Conservation (phyloP, 2,329 filamentous ascomycete species). For the Grosmannia penicillata region DNA sequence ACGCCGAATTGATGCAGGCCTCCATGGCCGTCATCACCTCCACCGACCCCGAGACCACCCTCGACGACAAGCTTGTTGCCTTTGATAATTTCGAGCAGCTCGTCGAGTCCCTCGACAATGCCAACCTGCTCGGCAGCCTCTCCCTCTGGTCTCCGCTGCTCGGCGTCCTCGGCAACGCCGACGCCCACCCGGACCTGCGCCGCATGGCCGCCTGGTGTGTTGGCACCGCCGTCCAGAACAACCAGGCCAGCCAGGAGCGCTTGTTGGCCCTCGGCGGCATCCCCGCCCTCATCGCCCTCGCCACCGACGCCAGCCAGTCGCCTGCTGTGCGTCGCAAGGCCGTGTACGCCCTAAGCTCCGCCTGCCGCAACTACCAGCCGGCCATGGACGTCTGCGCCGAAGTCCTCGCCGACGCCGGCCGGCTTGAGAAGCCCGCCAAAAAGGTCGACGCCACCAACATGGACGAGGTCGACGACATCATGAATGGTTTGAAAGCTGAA, state of each 20-base stretch:
- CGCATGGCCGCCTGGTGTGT: slow-evolving; percentile 89
- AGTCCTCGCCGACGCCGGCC: slow-evolving; percentile 42
- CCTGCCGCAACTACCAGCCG: slow-evolving; percentile 78
- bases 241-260: slow-evolving; percentile 68
- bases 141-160: slow-evolving; percentile 73
- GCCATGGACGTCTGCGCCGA: slow-evolving; percentile 55
- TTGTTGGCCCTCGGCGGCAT: slow-evolving; percentile 50
- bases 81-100: slow-evolving; percentile 94
- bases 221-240: slow-evolving; percentile 93
- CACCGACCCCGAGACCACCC: slow-evolving; percentile 40
- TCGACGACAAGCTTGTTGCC: slow-evolving; percentile 66
- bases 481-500: slow-evolving; percentile 46
- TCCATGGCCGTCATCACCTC: slow-evolving; percentile 64
- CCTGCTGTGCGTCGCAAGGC: slow-evolving; percentile 62
- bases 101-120: slow-evolving; percentile 87
- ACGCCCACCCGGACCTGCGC: slow-evolving; percentile 48
- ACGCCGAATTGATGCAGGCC: slow-evolving; percentile 82
- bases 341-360: slow-evolving; percentile 74
- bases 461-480: slow-evolving; percentile 57
- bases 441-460: slow-evolving; percentile 59
- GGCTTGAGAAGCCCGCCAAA: slow-evolving; percentile 30
- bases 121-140: slow-evolving; percentile 76
- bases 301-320: slow-evolving; percentile 42
- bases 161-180: slow-evolving; percentile 48
- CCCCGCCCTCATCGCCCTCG: slow-evolving; percentile 51